Conservation (phyloP, 306 rosid genomes). For the Leucaena leucocephala region DNA sequence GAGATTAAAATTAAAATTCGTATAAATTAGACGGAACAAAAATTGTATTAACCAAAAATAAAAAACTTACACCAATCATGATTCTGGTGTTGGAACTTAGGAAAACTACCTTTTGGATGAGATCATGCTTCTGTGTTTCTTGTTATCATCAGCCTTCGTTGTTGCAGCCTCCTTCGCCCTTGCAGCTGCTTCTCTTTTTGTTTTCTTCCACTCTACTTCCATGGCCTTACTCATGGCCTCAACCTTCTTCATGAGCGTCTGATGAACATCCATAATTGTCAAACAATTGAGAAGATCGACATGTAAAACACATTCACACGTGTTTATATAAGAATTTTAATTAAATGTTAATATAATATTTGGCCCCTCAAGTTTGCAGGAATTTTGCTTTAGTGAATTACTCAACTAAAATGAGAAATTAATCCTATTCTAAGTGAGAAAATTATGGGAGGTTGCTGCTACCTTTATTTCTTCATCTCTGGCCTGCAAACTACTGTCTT, state of each 20-base stretch:
- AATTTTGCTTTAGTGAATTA: too few species aligned
- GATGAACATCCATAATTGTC: conserved; percentile 46
- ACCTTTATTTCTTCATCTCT: conserved; percentile 94
- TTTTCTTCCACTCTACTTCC: conserved; percentile 76
- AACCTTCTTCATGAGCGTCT: conserved; percentile 80
- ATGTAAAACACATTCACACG: too few species aligned
- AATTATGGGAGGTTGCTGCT: background rate
- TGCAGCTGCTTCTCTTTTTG: conserved; percentile 74
- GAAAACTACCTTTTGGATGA: conserved; percentile 55
- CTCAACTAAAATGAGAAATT: background rate
- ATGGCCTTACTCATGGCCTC: conserved; percentile 76
- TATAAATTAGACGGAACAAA: too few species aligned
- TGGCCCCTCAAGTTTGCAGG: too few species aligned
- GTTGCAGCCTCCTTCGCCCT: conserved; percentile 73
- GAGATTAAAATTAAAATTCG: too few species aligned
- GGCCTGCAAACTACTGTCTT: conserved; percentile 54
- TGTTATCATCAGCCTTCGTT: conserved; percentile 50
- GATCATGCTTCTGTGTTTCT: conserved; percentile 48
- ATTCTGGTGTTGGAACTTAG: background rate
- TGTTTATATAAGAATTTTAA: background rate
- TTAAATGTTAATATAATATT: too few species aligned
- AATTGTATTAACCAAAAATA: background rate
- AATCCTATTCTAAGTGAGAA: background rate
- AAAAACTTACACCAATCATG: background rate
- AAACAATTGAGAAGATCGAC: background rate